Conservation (phyloP, 352 stramenopile species). For the Phytophthora aleatoria region DNA sequence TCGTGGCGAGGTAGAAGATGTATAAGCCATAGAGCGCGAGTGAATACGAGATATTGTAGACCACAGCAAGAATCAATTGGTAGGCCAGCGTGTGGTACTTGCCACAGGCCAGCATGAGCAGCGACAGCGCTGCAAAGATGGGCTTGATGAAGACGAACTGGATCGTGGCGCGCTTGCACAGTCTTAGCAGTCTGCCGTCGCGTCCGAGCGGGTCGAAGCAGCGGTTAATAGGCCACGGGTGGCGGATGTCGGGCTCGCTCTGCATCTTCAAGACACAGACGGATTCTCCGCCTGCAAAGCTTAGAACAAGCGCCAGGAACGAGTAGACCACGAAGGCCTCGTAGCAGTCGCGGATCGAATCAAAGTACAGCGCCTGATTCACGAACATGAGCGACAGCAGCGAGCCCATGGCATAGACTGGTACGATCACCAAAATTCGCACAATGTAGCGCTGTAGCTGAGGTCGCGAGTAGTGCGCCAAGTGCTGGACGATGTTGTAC, state of each 20-base stretch:
- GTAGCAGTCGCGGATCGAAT: constrained; percentile 91
- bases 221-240: constrained; percentile 81
- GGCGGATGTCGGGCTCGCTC: constrained; percentile 74
- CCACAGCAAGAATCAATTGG: constrained; percentile 79
- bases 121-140: constrained; percentile 83
- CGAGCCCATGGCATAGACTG: constrained; percentile 86
- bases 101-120: constrained; percentile 80
- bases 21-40: constrained; percentile 90
- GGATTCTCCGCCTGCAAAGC: constrained; percentile 87
- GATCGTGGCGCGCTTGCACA: constrained; percentile 91
- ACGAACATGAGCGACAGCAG: constrained; percentile 85
- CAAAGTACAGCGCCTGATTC: constrained; percentile 82
- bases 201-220: constrained; percentile 78
- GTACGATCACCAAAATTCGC: constrained; percentile 87
- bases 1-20: constrained; percentile 91
- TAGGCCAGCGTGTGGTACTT: constrained; percentile 83
- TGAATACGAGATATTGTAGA: constrained; percentile 94
- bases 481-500: constrained; percentile 88
- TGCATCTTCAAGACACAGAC: constrained; percentile 91
- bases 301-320: constrained; percentile 91
- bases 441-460: constrained; percentile 89
- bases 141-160: constrained; percentile 94
- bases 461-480: constrained; percentile 84
- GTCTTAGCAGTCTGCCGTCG: constrained; percentile 81
- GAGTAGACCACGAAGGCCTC: constrained; percentile 94